Evolutionary conservation across 352 stramenopile genomes (phyloP), one percentile per base, ranked within the genome.

Genomic region (Phytophthora brassicae): DNA sequence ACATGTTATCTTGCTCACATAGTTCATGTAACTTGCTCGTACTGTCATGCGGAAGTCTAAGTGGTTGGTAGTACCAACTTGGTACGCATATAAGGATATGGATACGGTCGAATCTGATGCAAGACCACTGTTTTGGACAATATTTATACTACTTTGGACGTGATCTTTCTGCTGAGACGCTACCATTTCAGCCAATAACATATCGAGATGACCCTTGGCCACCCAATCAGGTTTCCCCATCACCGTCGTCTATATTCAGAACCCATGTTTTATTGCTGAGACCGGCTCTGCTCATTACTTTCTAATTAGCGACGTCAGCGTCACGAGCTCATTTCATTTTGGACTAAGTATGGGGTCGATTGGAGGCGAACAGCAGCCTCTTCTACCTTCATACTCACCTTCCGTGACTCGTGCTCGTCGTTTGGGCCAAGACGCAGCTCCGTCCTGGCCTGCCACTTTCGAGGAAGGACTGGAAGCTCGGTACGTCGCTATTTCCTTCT

Each of bases 361-460:
- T 23, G 29, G 48, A 13, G 24, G 41, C 8, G 70, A 84, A 38
- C 64, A 68, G 12, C 68, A 83, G 44, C 46, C 55, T 50, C 54
- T 86, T 48, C 65, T 90, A 60, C 81, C 81, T 51, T 88, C 77
- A n/a, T 88, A 88, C 57, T 88, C 78, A 11, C 79, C 81, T 3
- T 80, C 66, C 16, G 74, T 78, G n/a, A 42, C 68, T 20, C 77
- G 74, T 4, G 61, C 72, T 19, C 71, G 70, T 41, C 56, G 69
- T 23, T 55, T 67, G 2, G 55, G 62, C 17, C 61, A 77, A 36
- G 69, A 72, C 13, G 66, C 75, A 35, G 64, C 63, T 11, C 48
- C 70, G 1, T 67, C 72, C 9, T 93, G 84, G 84, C 84, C 84
- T 16, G 55, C 80, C n/a, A 93, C 84, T 11, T 93, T 90, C 42